Percentiles rank a stretch among this genome's conserved stretches.
Evolutionary conservation across 306 rosid species (phyloP).

Genomic region (Rubus idaeus): DNA sequence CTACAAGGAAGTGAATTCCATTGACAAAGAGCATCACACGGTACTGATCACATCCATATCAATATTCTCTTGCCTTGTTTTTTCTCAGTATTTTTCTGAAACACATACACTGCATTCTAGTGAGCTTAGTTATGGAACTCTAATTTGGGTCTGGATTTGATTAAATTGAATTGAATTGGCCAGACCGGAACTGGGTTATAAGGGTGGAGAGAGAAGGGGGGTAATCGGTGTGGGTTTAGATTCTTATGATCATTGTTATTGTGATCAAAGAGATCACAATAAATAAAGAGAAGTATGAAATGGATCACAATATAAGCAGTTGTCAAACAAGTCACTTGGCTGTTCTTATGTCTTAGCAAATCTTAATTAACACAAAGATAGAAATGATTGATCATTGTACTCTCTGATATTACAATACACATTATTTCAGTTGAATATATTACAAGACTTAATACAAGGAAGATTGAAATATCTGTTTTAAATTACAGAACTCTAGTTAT

Average conservation of each 20-base stretch:
- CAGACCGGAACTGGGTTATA: slow-evolving; percentile 74
- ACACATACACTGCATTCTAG: neutral
- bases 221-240: neutral
- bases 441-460: neutral
- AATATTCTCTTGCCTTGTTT: neutral
- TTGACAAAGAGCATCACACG: neutral
- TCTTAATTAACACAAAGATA: neutral
- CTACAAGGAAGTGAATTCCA: neutral
- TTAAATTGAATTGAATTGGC: neutral
- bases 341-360: neutral
- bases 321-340: neutral
- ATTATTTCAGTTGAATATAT: neutral
- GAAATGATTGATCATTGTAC: neutral
- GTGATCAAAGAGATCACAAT: neutral
- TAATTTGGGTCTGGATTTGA: neutral
- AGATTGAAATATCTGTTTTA: neutral
- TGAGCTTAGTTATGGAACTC: neutral
- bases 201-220: slow-evolving; percentile 33
- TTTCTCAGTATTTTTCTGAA: neutral
- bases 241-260: neutral
- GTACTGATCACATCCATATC: neutral
- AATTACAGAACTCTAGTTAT: neutral
- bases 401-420: neutral
- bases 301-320: neutral
- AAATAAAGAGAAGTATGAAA: neutral